Conservation (phyloP, 106 monocot species). For the Acorus gramineus region DNA sequence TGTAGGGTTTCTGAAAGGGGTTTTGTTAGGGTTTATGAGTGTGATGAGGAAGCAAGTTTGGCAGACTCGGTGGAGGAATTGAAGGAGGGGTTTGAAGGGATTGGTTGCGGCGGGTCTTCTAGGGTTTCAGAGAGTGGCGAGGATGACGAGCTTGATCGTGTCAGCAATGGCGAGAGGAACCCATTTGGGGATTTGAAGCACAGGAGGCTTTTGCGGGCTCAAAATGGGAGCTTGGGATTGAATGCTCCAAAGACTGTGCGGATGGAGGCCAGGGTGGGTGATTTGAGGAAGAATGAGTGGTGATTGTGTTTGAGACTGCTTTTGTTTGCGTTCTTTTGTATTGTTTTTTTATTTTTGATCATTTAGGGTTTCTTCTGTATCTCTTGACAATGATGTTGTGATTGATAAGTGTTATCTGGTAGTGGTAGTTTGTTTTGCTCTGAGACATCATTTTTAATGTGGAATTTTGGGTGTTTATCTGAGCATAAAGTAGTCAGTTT, state of each 20-base stretch:
- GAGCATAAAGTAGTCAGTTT: too few relatives aligned
- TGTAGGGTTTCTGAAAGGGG: constrained; percentile 3
- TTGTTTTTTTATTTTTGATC: too few relatives aligned
- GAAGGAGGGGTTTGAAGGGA: not conserved
- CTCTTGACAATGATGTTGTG: too few relatives aligned
- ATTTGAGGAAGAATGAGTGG: too few relatives aligned
- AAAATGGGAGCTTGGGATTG: constrained; percentile 13
- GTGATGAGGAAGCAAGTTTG: not conserved
- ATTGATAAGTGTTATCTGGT: too few relatives aligned
- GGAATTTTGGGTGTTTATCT: too few relatives aligned
- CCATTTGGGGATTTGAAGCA: constrained; percentile 1
- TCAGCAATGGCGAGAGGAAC: constrained; percentile 18
- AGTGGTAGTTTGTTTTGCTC: too few relatives aligned
- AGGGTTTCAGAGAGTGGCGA: not conserved
- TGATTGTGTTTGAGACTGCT: too few relatives aligned
- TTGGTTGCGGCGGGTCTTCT: not conserved
- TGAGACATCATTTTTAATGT: too few relatives aligned
- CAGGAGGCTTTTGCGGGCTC: not conserved
- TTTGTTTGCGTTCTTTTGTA: too few relatives aligned
- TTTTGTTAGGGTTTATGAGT: not conserved
- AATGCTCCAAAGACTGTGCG: constrained; percentile 35
- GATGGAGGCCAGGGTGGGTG: constrained; percentile 26
- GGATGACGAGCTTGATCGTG: not conserved
- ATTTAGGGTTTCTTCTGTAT: too few relatives aligned
- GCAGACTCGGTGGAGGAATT: not conserved